These are phyloP conservation scores for Suillus americanus DNA, from an alignment of 768 basidiomycete species.

Conservation along the genomic window DNA sequence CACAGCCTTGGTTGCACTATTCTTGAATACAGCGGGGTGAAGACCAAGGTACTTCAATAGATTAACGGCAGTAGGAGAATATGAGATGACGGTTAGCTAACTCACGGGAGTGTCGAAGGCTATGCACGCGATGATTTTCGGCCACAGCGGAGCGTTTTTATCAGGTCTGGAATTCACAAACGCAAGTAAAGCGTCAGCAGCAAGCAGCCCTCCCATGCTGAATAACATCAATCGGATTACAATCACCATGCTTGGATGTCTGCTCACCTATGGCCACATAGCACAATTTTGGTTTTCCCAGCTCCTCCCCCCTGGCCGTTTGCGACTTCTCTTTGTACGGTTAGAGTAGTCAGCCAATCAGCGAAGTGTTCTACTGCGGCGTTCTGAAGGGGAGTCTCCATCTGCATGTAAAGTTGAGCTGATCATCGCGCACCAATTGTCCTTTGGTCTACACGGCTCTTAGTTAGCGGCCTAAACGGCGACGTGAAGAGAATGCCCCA, in stretches of 20 bases:
- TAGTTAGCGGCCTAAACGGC: not conserved
- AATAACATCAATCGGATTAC: slow-evolving; percentile 4
- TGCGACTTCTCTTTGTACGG: slow-evolving; percentile 81
- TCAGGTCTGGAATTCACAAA: slow-evolving; percentile 70
- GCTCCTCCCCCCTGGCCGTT: slow-evolving; percentile 75
- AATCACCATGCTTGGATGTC: not conserved
- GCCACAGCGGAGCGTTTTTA: slow-evolving; percentile 73
- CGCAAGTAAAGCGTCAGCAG: slow-evolving; percentile 78
- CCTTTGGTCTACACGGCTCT: slow-evolving; percentile 70
- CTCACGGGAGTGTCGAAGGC: slow-evolving; percentile 91
- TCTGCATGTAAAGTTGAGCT: not conserved
- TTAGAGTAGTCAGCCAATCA: slow-evolving; percentile 90
- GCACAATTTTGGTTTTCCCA: slow-evolving; percentile 69
- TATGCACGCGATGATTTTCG: slow-evolving; percentile 78
- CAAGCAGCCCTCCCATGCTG: slow-evolving; percentile 92
- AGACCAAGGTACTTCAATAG: slow-evolving; percentile 76
- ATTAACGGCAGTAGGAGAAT: not conserved
- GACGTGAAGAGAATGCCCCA: slow-evolving; percentile 11
- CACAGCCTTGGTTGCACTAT: slow-evolving; percentile 71
- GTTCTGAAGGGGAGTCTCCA: slow-evolving; percentile 42
- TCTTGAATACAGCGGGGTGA: slow-evolving; percentile 84
- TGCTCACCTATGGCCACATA: slow-evolving; percentile 85
- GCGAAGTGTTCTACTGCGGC: slow-evolving; percentile 84
- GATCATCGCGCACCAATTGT: slow-evolving; percentile 61
- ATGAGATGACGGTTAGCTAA: slow-evolving; percentile 9